Percentiles rank a stretch among this genome's conserved stretches.
Evolutionary conservation across 1,284 basidiomycete species (phyloP).

Genomic region (Inonotus hispidus): DNA sequence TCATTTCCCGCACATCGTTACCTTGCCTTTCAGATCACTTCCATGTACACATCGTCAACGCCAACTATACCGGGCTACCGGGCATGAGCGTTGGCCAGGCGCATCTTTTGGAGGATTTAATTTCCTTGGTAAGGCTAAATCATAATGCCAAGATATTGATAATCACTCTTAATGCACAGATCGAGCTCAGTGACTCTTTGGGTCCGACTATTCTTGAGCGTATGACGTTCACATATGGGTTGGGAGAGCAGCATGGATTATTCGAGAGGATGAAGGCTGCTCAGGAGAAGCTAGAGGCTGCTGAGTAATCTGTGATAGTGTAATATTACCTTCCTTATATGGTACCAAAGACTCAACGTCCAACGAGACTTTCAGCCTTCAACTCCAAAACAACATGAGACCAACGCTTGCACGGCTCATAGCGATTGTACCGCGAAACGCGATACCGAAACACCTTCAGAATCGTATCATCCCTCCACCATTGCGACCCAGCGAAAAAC

Average conservation of each 20-base stretch:
- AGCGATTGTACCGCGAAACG: slow-evolving; percentile 4
- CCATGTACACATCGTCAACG: slow-evolving; percentile 91
- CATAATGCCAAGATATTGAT: not conserved
- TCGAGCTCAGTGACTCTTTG: slow-evolving; percentile 48
- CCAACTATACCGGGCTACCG: slow-evolving; percentile 54
- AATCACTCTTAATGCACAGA: slow-evolving; percentile 36
- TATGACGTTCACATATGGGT: slow-evolving; percentile 77
- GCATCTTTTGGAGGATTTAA: slow-evolving; percentile 89
- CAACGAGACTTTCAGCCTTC: no score
- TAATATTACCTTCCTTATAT: not conserved
- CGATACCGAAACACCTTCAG: slow-evolving; percentile 7
- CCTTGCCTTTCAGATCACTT: slow-evolving; percentile 70
- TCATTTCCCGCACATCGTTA: not conserved
- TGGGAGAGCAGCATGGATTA: slow-evolving; percentile 79
- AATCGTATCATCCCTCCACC: slow-evolving; percentile 2
- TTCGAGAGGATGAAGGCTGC: slow-evolving; percentile 42
- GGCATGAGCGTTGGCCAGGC: slow-evolving; percentile 89
- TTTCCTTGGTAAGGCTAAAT: slow-evolving; percentile 59
- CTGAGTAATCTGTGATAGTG: not conserved
- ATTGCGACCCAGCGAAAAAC: not conserved
- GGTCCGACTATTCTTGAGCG: slow-evolving; percentile 52
- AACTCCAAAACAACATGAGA: slow-evolving; percentile 1
- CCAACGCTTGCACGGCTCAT: slow-evolving; percentile 9
- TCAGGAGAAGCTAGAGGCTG: slow-evolving; percentile 21
- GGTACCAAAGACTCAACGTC: not conserved